phyloP scores from a whole-genome alignment of 2,329 filamentous ascomycete genomes.

The Penicillium freii region DNA sequence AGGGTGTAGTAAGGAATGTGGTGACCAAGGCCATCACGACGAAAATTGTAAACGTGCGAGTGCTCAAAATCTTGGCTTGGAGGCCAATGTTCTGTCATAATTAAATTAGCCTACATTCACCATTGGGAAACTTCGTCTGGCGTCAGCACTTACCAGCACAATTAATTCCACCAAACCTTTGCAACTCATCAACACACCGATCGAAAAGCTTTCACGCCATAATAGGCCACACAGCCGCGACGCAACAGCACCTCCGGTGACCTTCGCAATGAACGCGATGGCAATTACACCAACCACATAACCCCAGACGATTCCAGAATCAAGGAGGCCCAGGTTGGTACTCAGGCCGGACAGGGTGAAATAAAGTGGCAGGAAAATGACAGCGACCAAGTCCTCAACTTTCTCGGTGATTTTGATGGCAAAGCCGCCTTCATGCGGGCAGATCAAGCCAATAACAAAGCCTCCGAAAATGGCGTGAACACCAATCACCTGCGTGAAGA shows the following conservation, averaged over 20 bases:
- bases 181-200: slow-evolving; percentile 92
- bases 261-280: slow-evolving; percentile 81
- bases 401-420: slow-evolving; percentile 90
- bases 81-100: slow-evolving; percentile 68
- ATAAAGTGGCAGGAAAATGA: slow-evolving; percentile 83
- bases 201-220: slow-evolving; percentile 86
- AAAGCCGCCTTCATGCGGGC: slow-evolving; percentile 85
- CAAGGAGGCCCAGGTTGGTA: slow-evolving; percentile 80
- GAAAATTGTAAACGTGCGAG: slow-evolving; percentile 85
- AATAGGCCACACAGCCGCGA: slow-evolving; percentile 73
- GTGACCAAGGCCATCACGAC: slow-evolving; percentile 91
- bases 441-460: slow-evolving; percentile 85
- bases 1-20: slow-evolving; percentile 77
- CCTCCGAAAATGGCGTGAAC: slow-evolving; percentile 93
- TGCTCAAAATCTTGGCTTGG: slow-evolving; percentile 76
- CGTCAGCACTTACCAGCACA: slow-evolving; percentile 62
- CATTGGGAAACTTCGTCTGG: background rate
- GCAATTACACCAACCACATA: slow-evolving; percentile 82
- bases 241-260: slow-evolving; percentile 76
- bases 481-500: slow-evolving; percentile 87
- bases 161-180: slow-evolving; percentile 94
- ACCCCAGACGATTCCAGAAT: slow-evolving; percentile 80
- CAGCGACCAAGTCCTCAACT: slow-evolving; percentile 84
- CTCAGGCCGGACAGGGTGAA: slow-evolving; percentile 89
- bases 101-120: background rate